Evolutionary conservation across 2,329 filamentous ascomycete genomes (phyloP), one percentile per base, ranked within the genome.

Genomic region (Penicillium verrucosum): DNA sequence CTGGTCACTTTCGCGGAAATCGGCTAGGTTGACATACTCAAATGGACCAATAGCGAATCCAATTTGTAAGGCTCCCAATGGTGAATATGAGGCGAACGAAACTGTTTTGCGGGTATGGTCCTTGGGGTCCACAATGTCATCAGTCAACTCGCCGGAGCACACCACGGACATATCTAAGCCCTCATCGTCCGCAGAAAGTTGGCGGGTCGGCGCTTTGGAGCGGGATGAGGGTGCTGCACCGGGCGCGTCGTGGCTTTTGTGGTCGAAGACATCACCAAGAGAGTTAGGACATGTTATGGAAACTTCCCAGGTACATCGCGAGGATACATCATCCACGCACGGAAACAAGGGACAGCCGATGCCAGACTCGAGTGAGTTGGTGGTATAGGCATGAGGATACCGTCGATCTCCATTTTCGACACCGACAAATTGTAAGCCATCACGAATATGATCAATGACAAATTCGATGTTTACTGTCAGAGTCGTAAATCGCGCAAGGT

Each of bases 21-120:
- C 89, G 2, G 90, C 89, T 5, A 99, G 80, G 69, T 97, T 90
- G 51, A 97, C 87, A 64, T 93, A 89, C 73, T 97, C 92, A 70
- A 99, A 99, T 0, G 95, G 94, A 0, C 95, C 94, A 54, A 97
- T 85, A 2, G 92, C 90, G 72, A 99, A 96, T 5, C 92, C 93
- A 61, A 99, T 87, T 70, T 97, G 93, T 60, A 92, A 89, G 1
- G 93, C 88, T 1, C 92, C 87, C 9, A 94, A 85, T 49, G 89
- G 85, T 60, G 87, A 86, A 58, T 84, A 83, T 48, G 89, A 88
- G 54, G 86, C 85, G 70, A 97, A 99, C 0, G 88, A 90, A 70
- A 94, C 89, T 2, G 90, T 92, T 75, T 96, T 97, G 70, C 91
- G 92, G 25, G 85, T 86, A 52, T 89, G 82, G 65, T 97, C 89